These are phyloP conservation scores for Fagopyrum tataricum DNA, from an alignment of 148 eudicot species.

Conservation along the genomic window DNA sequence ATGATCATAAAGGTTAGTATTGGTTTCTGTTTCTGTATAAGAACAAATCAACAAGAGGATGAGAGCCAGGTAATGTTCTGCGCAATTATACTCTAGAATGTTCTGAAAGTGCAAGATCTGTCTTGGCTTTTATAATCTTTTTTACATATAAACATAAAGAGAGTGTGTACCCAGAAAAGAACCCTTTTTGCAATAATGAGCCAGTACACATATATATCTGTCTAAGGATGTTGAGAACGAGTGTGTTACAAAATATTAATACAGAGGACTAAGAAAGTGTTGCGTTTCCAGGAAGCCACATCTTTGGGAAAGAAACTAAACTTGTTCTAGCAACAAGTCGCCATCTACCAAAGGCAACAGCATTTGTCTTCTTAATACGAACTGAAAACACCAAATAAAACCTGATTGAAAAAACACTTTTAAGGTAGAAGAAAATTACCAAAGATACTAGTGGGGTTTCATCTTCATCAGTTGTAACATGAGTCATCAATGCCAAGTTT, in stretches of 20 bases:
- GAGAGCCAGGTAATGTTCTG: neutral
- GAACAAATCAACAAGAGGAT: too few species aligned
- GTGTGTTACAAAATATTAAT: neutral
- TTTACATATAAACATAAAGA: too few species aligned
- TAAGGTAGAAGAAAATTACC: slow-evolving; percentile 32
- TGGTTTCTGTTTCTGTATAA: too few species aligned
- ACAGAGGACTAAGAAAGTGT: neutral
- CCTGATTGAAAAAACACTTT: neutral
- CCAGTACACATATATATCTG: neutral
- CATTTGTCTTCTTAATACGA: neutral
- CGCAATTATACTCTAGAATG: neutral
- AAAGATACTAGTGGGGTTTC: slow-evolving; percentile 71
- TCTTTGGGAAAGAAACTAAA: neutral
- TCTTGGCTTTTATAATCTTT: too few species aligned
- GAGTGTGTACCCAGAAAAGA: too few species aligned
- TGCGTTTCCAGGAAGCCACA: neutral
- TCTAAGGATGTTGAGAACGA: too few species aligned
- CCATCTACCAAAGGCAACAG: neutral
- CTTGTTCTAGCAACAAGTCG: neutral
- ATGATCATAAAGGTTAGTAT: too few species aligned
- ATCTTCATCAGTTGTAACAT: slow-evolving; percentile 95
- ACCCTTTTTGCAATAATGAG: neutral
- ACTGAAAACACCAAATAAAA: neutral
- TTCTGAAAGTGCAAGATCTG: too few species aligned
- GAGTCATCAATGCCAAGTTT: slow-evolving; percentile 93